Conservation (phyloP, 2,329 filamentous ascomycete species). For the Diplodia mutila region DNA sequence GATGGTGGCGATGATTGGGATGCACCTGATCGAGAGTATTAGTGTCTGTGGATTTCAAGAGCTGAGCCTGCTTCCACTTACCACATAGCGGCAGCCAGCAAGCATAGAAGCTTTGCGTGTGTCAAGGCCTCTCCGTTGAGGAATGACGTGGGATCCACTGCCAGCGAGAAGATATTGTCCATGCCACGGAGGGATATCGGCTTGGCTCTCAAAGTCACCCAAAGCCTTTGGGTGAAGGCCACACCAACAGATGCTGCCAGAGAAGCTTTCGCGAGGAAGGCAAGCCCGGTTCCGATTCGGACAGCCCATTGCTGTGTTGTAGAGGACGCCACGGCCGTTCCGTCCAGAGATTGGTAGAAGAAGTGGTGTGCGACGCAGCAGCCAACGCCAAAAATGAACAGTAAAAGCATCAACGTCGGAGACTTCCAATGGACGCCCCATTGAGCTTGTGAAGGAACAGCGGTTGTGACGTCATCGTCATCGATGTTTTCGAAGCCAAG, state of each 20-base stretch:
- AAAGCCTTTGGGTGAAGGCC: conserved; percentile 5
- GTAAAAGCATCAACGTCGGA: neutral
- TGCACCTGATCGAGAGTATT: neutral
- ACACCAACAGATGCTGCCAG: conserved; percentile 1
- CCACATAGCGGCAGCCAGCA: conserved; percentile 6
- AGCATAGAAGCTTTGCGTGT: neutral
- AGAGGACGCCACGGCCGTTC: neutral
- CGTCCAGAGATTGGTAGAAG: neutral
- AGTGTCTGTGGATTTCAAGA: neutral
- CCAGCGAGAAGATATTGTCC: conserved; percentile 13
- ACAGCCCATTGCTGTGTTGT: neutral
- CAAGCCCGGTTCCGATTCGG: neutral
- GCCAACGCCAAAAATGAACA: neutral
- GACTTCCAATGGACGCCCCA: neutral
- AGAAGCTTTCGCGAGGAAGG: conserved; percentile 2
- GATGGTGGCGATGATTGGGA: conserved; percentile 1
- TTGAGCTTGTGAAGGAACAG: neutral
- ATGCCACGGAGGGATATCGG: neutral
- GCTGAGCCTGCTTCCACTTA: neutral
- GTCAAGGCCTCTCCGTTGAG: neutral
- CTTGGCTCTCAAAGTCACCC: neutral
- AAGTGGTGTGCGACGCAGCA: conserved; percentile 4
- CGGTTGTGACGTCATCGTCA: neutral
- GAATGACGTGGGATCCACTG: neutral
- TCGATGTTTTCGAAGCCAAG: neutral